Evolutionary conservation across 306 rosid genomes (phyloP), one percentile per base, ranked within the genome.

Genomic region (Inga leiocalycina): DNA sequence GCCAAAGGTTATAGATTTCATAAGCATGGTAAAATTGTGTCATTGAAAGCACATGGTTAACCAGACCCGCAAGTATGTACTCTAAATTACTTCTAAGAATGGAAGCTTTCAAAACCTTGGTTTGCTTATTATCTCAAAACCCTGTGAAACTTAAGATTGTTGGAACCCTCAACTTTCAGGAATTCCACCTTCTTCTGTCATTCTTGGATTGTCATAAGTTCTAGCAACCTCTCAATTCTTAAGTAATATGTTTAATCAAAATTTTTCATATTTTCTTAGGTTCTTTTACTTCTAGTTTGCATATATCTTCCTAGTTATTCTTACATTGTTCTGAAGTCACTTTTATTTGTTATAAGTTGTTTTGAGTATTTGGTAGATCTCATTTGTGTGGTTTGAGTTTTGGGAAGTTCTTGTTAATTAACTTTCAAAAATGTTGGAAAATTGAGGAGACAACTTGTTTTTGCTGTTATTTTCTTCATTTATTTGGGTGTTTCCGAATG

Each of bases 171-270:
- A 17, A 14, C 41, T 44, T 61, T 62, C 45, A 16, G 44, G 54
- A 44, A 77, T 44, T 27, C 30, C 61, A 43, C 32, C 27, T 44
- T 43, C 41, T 35, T 45, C 41, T 43, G 81, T 45, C 45, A 62
- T 16, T 45, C 10, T 77, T 19, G 20, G 61, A 4, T 83, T 45
- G 14, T 59, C 16, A 59, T 45, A 71, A 56, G 6, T 14, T 71
- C 68, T 34, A 22, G 71, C 67, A 43, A 54, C 11, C 65, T 67
- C 59, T 74, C 81, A 24, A 67, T 75, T 52, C 32, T 62, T 8
- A 62, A 20, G 27, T 49, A 74, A 19, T 30, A 6, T 12, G 45
- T 22, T 80, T 22, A 14, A 73, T 35, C 24, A 35, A 67, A 24
- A 24, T 3, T 15, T 34, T 56, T 17, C 17, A 9, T 67, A 43